Conservation (phyloP, 2,329 filamentous ascomycete genomes). For the Alternaria longipes region DNA sequence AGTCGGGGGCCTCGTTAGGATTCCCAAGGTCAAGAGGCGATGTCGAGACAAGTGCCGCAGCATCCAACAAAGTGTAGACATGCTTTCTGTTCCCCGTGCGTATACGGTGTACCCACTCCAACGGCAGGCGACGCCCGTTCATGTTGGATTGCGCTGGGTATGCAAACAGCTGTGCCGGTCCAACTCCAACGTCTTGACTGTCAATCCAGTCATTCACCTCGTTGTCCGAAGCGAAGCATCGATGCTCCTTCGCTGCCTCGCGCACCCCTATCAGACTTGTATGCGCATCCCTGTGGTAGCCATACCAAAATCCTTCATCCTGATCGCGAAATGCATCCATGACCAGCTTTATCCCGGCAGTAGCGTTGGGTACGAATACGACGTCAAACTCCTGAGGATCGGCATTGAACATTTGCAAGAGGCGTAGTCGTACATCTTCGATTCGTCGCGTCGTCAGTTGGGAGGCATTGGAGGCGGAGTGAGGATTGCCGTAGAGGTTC, state of each 20-base stretch:
- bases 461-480: constrained; percentile 84
- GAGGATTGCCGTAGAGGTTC: constrained; percentile 88
- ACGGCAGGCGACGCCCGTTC: constrained; percentile 79
- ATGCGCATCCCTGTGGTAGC: constrained; percentile 84
- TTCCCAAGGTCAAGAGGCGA: constrained; percentile 76
- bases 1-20: constrained; percentile 74
- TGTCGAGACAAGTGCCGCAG: constrained; percentile 81
- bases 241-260: constrained; percentile 69
- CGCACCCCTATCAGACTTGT: constrained; percentile 86
- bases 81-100: constrained; percentile 53
- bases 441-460: constrained; percentile 78
- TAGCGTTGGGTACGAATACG: constrained; percentile 92
- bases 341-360: constrained; percentile 87
- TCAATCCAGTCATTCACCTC: constrained; percentile 73
- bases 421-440: constrained; percentile 76
- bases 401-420: constrained; percentile 81
- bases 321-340: constrained; percentile 77
- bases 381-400: constrained; percentile 84
- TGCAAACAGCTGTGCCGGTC: constrained; percentile 68
- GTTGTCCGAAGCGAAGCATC: constrained; percentile 71
- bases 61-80: constrained; percentile 81
- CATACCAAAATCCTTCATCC: constrained; percentile 78
- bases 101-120: constrained; percentile 68
- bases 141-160: constrained; percentile 95
- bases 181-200: constrained; percentile 26